phyloP scores from a whole-genome alignment of 805 yeast genomes.

The Kluyveromyces dobzhanskii region DNA sequence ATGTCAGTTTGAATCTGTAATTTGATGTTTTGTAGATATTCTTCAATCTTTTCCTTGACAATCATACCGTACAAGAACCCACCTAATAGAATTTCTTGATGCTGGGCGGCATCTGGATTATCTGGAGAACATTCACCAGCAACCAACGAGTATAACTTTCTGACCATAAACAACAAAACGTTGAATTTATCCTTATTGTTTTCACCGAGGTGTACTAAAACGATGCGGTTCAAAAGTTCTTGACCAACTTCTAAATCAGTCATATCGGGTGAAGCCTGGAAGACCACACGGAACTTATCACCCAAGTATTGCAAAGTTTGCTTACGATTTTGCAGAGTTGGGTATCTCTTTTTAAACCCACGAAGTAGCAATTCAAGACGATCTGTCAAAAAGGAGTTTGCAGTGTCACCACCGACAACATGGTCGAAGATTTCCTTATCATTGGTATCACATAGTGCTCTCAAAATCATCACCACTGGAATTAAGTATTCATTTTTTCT shows the following conservation, averaged over 20 bases:
- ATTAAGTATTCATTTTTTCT: constrained; percentile 90
- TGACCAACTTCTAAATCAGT: constrained; percentile 87
- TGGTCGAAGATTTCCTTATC: constrained; percentile 96
- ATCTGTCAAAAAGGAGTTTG: constrained; percentile 92
- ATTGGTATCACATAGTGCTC: constrained; percentile 82
- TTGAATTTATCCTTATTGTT: constrained; percentile 74
- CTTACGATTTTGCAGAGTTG: constrained; percentile 61
- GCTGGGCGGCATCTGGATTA: constrained; percentile 98
- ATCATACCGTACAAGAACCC: constrained; percentile 97
- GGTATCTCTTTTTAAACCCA: constrained; percentile 68
- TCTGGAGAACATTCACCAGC: constrained; percentile 97
- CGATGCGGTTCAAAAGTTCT: constrained; percentile 74
- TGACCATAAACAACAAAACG: constrained; percentile 84
- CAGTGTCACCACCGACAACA: constrained; percentile 79
- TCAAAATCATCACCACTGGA: constrained; percentile 86
- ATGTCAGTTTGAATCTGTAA: constrained; percentile 73
- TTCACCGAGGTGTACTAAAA: constrained; percentile 71
- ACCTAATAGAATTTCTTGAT: constrained; percentile 91
- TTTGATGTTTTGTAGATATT: constrained; percentile 67
- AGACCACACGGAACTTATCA: constrained; percentile 89
- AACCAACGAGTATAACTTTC: constrained; percentile 88
- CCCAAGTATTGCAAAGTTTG: constrained; percentile 94
- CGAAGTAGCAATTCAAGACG: constrained; percentile 90
- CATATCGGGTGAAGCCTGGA: constrained; percentile 80
- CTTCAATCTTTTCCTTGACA: constrained; percentile 91